Evolutionary conservation across 2,329 filamentous ascomycete species (phyloP), one percentile per base, ranked within the genome.

Genomic region (Colletotrichum tofieldiae): DNA sequence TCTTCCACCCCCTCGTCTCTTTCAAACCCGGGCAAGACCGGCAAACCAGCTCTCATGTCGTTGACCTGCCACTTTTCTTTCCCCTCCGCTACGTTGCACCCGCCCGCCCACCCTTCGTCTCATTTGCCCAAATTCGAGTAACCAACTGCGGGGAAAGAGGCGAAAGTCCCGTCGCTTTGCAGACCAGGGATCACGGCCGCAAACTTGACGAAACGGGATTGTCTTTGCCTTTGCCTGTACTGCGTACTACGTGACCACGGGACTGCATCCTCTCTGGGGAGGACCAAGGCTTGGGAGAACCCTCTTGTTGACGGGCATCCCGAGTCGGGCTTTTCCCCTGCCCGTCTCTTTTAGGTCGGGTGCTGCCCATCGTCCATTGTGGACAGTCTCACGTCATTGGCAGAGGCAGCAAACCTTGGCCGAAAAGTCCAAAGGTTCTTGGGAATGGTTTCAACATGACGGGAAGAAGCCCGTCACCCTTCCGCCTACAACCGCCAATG

Each of bases 141-240:
- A 37, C 51, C n/a, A 65, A 60, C 65, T 69, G 69, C 69, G 69
- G 69, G 69, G 69, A 64, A 68, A 67, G 65, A 63, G 65, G 65
- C 65, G 59, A 65, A 55, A 55, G 65, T 65, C 49, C 52, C 69
- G 64, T 49, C 18, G 45, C 52, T 32, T 45, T 45, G 64, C 68
- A 62, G 51, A 35, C 60, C 39, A 59, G 52, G 35, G 32, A 51
- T 61, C 7, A 14, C 64, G 26, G 51, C 32, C 41, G 23, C 23
- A 16, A 37, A 37, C 35, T 54, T 41, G 49, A 54, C 61, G 18
- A 26, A 43, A 54, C 37, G n/a, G 59, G 59, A 16, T 39, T 51
- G 32, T 7, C n/a, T 26, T 51, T 29, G n/a, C 43, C 32, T 51
- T 26, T 26, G 14, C 26, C 29, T 37, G 23, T 26, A 26, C 23